These are phyloP conservation scores for Geotrichum fermentans DNA, from an alignment of 1,139 yeast genomes.

Conservation along the genomic window DNA sequence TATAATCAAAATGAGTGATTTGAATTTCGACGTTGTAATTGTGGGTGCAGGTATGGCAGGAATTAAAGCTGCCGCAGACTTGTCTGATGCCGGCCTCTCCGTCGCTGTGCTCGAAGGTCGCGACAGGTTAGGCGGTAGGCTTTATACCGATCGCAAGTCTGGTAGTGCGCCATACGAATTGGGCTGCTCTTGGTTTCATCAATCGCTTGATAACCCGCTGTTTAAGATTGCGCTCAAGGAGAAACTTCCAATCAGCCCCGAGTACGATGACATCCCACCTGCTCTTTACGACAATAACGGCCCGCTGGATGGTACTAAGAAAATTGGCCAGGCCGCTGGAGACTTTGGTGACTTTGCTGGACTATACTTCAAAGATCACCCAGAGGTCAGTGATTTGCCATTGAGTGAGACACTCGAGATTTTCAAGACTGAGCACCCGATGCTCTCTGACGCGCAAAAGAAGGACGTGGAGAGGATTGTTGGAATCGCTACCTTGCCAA, in stretches of 20 bases:
- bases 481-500: slow-evolving; percentile 66
- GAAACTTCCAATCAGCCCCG: slow-evolving; percentile 28
- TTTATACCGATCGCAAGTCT: slow-evolving; percentile 29
- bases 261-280: slow-evolving; percentile 47
- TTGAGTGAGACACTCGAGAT: slow-evolving; percentile 47
- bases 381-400: slow-evolving; percentile 42
- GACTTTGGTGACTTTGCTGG: slow-evolving; percentile 63
- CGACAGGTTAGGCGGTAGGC: slow-evolving; percentile 53
- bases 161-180: slow-evolving; percentile 45
- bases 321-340: slow-evolving; percentile 46
- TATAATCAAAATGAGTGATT: neutral
- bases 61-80: slow-evolving; percentile 64
- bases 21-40: slow-evolving; percentile 40
- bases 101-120: slow-evolving; percentile 55
- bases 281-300: slow-evolving; percentile 35
- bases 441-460: slow-evolving; percentile 44
- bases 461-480: slow-evolving; percentile 46
- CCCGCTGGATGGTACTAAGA: slow-evolving; percentile 35
- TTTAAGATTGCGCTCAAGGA: slow-evolving; percentile 30
- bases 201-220: slow-evolving; percentile 60
- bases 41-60: slow-evolving; percentile 87
- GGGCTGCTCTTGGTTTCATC: slow-evolving; percentile 92
- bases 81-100: slow-evolving; percentile 44
- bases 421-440: slow-evolving; percentile 46
- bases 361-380: slow-evolving; percentile 15